Base-by-base conservation (phyloP, 495 filamentous ascomycete genomes). In the Talaromyces stipitatus region DNA sequence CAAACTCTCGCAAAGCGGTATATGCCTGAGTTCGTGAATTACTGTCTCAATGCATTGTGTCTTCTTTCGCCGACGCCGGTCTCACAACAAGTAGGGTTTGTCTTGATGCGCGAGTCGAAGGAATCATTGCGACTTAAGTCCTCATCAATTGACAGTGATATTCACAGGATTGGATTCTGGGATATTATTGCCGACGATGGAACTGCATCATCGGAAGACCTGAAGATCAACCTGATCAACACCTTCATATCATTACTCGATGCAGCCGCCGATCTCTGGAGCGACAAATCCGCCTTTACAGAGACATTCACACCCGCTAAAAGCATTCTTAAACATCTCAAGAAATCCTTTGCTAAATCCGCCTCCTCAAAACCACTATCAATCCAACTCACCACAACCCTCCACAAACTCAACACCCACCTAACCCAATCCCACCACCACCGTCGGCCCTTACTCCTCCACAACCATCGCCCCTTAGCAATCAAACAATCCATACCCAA, bases 401-500 rank as follows among this genome's bases (percentile, higher is more conserved):
- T 74, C 38, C 67, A 72, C 20, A 75, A 72, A 55, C 60, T 91
- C 52, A 63, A 65, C 26, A 48, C 58, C 8, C 65, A 71, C 23
- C 78, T 95, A 41, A 51, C 71, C 2, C 69, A 84, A 41, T 78
- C 91, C 7, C 78, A 67, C 24, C 73, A 81, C 38, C 60, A 74
- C 46, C 90, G 91, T 55, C 84, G 87, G 12, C 91, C 92, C 0
- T 82, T 97, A 26, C 79, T 88, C 59, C 82, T 97, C 10, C 94
- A 99, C 74, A 80, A 92, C 74, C 95, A 97, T 78, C 80, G 80
- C 0, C 91, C 91, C 0, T 80, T 95, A 4, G 84, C 95, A 12
- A 96, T 99, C 72, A 90, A 91, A 64, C 83, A 85, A 8, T 85
- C 85, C 46, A 85, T 96, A 23, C 94, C 94, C 62, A 97, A 96